phyloP scores from a whole-genome alignment of 371 early-diverging fungal genomes.

The Apophysomyces variabilis region DNA sequence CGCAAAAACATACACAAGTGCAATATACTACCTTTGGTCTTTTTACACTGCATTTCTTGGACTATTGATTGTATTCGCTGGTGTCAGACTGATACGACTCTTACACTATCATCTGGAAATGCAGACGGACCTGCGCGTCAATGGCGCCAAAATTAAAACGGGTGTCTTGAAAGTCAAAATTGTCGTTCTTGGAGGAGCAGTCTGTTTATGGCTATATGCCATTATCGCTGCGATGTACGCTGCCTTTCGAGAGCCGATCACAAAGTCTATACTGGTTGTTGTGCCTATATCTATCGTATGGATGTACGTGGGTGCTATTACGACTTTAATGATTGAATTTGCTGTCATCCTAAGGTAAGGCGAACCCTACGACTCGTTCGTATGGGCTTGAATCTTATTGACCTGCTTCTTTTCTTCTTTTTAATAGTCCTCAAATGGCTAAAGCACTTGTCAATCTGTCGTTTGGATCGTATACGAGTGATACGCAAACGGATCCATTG shows the following conservation, averaged over 20 bases:
- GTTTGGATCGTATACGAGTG: constrained; percentile 1
- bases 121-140: constrained; percentile 28
- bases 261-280: constrained; percentile 16
- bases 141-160: constrained; percentile 31
- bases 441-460: constrained; percentile 15
- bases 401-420: not conserved
- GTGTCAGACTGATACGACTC: constrained; percentile 23
- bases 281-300: constrained; percentile 31
- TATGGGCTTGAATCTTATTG: not conserved
- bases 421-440: constrained; percentile 25
- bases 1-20: constrained; percentile 30
- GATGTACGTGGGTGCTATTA: constrained; percentile 35
- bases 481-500: constrained; percentile 13
- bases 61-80: constrained; percentile 21
- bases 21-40: constrained; percentile 31
- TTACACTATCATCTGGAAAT: constrained; percentile 21
- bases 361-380: no score
- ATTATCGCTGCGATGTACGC: constrained; percentile 34
- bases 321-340: constrained; percentile 32
- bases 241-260: constrained; percentile 23
- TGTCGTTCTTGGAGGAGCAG: constrained; percentile 22
- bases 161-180: constrained; percentile 35
- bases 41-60: constrained; percentile 19
- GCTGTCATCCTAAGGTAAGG: constrained; percentile 40
- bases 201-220: constrained; percentile 30